phyloP scores from a whole-genome alignment of 495 filamentous ascomycete genomes.

The Hypoxylon cercidicola region DNA sequence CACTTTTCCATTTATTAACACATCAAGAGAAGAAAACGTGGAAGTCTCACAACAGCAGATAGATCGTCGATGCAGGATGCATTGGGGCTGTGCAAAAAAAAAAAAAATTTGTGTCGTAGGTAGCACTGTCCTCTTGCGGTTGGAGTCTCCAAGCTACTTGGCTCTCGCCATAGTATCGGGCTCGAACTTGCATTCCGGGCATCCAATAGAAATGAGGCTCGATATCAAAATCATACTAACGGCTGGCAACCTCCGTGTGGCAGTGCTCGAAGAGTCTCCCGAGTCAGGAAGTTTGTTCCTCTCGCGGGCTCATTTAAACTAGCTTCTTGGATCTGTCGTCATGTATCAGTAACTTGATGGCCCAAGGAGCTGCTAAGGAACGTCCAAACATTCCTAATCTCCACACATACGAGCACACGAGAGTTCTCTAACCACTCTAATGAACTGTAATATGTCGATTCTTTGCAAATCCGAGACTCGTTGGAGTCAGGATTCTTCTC shows the following conservation, averaged over 20 bases:
- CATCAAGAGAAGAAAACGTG: too few species aligned
- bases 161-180: constrained; percentile 27
- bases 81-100: constrained; percentile 23
- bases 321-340: constrained; percentile 27
- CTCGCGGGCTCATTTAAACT: constrained; percentile 24
- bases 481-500: constrained; percentile 8
- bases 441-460: constrained; percentile 4
- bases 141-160: constrained; percentile 13
- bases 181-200: constrained; percentile 13
- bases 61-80: constrained; percentile 19
- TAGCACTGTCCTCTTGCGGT: background rate
- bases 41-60: too few species aligned
- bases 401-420: constrained; percentile 7
- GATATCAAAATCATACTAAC: background rate
- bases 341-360: constrained; percentile 4
- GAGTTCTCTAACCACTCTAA: background rate
- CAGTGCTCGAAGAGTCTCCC: constrained; percentile 34
- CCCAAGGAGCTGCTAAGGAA: background rate
- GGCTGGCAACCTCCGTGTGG: constrained; percentile 22
- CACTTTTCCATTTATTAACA: too few species aligned
- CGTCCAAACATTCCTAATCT: constrained; percentile 5
- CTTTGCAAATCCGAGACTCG: background rate
- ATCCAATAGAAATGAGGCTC: constrained; percentile 5
- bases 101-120: constrained; percentile 6
- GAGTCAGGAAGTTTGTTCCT: constrained; percentile 9